Base-by-base conservation (phyloP, 2,329 filamentous ascomycete species). In the Hypoxylon sp. region DNA sequence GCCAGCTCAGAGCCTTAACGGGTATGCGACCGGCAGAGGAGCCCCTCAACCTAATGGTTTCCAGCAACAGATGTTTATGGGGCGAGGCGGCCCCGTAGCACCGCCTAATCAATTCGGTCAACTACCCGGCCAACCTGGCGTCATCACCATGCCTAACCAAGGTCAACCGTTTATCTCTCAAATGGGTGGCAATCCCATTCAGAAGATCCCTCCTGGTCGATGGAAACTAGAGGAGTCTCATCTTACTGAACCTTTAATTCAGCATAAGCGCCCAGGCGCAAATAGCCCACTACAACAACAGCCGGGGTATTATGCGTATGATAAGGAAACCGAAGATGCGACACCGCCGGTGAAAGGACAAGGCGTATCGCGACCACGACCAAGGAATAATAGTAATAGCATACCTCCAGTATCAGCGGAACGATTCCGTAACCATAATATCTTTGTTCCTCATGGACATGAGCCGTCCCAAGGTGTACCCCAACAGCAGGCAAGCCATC, bases 151-250 rank as follows among this genome's bases (percentile, higher is more conserved):
- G 57, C 70, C 72, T 19, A 71, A 69, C 19, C 68, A 67, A 26
- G 66, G 70, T 33, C 77, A 76, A 37, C 66, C 71, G n/a, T 72
- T 76, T 42, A 74, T 74, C 35, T 68, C 72, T 13, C 69, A 71
- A 26, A 71, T 76, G 59, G 59, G 59, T 14, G 76, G 75, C 52
- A 84, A 82, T 44, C 80, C 82, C 9, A 76, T 83, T 6, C 81
- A 82, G 35, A 80, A 74, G 29, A 78, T 84, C 2, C 81, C 81
- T 26, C 82, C 81, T n/a, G 83, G 76, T 26, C 80, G 80, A 17
- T 89, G 87, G 86, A 86, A 84, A 54, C 76, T 86, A 5, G 82
- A 88, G 69, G 86, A 88, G 76, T 88, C 87, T 9, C 82, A 86
- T 64, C 78, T 89, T 37, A 78, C 82, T 1, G 82, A 86, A 68